Base-by-base conservation (phyloP, 208 protist genomes). In the Acanthamoeba healyi region DNA sequence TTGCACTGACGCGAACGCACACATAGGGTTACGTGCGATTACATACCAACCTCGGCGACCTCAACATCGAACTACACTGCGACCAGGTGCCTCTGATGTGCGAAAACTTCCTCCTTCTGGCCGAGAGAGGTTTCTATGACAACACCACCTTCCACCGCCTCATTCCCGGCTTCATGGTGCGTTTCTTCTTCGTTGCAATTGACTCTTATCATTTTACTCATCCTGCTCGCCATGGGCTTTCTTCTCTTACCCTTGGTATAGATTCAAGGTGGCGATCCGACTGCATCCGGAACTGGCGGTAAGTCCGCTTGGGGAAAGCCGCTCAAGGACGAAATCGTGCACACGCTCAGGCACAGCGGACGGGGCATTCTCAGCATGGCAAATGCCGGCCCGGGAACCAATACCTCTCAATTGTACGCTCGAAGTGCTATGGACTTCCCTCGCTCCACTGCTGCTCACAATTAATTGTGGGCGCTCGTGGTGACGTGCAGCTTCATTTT, bases 111-210 rank as follows among this genome's bases (percentile, higher is more conserved):
- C 44, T 98, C 17, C n/a, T 24, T 51, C 95, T 96, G 12, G 34
- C 40, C 40, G 65, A 94, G 40, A 12, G 38, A 17, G 97, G 97
- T 26, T 98, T 98, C 94, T 98, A 98, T 84, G 94, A 98, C 56
- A 95, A 95, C 65, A 92, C 94, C 0, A 88, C 58, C 36, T 98
- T 98, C 93, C 97, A 98, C 94, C 94, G 97, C 36, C 58, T 96
- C 51, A 98, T 98, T 19, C 93, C 94, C 12, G 95, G 97, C 79
- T 98, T 98, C 81, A 98, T 98, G 97, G 94, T 98, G 14, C 34
- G 10, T 24, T 63, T 24, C 79, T 3, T 22, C 79, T 3, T n/a
- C n/a, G n/a, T n/a, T n/a, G n/a, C n/a, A n/a, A n/a, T n/a, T n/a
- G n/a, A n/a, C n/a, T n/a, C n/a, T n/a, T n/a, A n/a, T n/a, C n/a